Percentiles rank a stretch among this genome's conserved stretches.
Conservation (phyloP, 306 rosid species). For the Styphnolobium japonicum region DNA sequence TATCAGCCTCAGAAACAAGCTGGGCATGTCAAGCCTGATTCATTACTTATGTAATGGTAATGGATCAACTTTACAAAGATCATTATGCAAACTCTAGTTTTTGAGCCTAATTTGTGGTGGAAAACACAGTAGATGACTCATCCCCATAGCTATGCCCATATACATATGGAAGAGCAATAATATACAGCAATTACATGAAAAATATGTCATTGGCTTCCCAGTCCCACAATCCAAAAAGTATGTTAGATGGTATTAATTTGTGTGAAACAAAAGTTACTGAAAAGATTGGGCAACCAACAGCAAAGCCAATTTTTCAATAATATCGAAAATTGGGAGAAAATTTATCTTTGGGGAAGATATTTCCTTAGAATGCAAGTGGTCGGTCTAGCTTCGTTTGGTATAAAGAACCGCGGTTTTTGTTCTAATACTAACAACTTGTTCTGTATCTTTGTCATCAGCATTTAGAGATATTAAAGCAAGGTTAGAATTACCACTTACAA, state of each 20-base stretch:
- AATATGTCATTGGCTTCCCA: background rate
- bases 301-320: too few species aligned
- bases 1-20: too few species aligned
- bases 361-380: too few species aligned
- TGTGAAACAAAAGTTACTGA: background rate
- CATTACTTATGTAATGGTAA: too few species aligned
- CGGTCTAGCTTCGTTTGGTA: too few species aligned
- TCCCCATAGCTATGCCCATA: background rate
- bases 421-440: background rate
- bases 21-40: too few species aligned
- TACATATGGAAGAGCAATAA: background rate
- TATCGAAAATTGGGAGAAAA: too few species aligned
- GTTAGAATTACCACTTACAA: background rate
- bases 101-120: too few species aligned
- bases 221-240: background rate
- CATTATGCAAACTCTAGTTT: too few species aligned
- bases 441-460: background rate
- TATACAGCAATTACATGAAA: background rate
- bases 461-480: background rate
- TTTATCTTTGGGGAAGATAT: too few species aligned
- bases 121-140: background rate
- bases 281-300: background rate
- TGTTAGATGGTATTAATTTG: background rate
- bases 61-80: too few species aligned
- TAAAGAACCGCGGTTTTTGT: too few species aligned